Conservation (phyloP, 129 eudicot genomes). For the Lonicera japonica region DNA sequence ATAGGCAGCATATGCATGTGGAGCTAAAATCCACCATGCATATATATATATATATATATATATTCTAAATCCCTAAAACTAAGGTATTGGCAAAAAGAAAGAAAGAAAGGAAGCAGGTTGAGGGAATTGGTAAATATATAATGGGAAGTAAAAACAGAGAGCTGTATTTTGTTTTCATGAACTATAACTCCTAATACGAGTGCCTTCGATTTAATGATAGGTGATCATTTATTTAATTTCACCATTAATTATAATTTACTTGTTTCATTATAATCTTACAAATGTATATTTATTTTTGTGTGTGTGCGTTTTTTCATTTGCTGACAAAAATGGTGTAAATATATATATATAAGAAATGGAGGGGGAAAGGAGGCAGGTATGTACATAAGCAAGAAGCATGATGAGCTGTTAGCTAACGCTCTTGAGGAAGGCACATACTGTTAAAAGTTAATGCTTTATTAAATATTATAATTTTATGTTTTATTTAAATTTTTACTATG, state of each 20-base stretch:
- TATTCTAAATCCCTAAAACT: too few species aligned
- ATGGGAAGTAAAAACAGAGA: constrained; percentile 23
- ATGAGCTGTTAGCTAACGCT: constrained; percentile 55
- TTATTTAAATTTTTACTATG: too few species aligned
- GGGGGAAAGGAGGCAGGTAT: constrained; percentile 64
- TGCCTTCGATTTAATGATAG: constrained; percentile 35
- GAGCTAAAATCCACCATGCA: too few species aligned
- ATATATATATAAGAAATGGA: constrained; percentile 44
- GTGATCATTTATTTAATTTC: not conserved
- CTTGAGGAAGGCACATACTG: constrained; percentile 26
- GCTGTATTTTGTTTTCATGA: constrained; percentile 74
- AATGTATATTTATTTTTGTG: not conserved
- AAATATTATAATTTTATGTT: too few species aligned
- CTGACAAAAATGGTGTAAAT: not conserved
- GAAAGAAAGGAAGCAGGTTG: too few species aligned
- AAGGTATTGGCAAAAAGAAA: too few species aligned
- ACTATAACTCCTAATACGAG: constrained; percentile 89
- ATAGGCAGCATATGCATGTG: too few species aligned
- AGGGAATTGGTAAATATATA: not conserved
- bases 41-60: too few species aligned
- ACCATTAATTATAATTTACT: too few species aligned
- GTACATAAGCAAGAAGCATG: constrained; percentile 86
- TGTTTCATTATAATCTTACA: not conserved
- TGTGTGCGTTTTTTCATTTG: not conserved
- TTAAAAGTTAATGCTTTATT: too few species aligned